phyloP scores from a whole-genome alignment of 2,329 filamentous ascomycete species.

The Penicillium rolfsii region DNA sequence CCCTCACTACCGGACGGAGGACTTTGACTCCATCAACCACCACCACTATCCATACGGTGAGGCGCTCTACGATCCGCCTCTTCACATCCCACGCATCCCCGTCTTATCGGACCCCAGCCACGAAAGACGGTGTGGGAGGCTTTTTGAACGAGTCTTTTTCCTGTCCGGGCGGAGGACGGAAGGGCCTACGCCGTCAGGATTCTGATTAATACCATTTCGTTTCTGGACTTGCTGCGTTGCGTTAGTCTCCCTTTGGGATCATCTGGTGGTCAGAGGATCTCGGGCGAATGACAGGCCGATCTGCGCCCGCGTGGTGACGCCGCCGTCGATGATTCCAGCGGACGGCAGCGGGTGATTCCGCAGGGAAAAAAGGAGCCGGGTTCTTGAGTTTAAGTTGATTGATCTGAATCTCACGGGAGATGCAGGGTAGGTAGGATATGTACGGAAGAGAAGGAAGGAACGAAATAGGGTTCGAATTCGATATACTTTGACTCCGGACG shows the following conservation, averaged over 20 bases:
- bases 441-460: too few relatives aligned
- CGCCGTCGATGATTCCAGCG: conserved; percentile 9
- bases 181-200: too few relatives aligned
- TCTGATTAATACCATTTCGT: neutral
- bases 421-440: too few relatives aligned
- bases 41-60: too few relatives aligned
- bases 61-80: too few relatives aligned
- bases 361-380: neutral
- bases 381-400: neutral
- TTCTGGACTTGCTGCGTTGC: neutral
- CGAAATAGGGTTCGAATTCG: neutral
- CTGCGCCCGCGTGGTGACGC: conserved; percentile 26
- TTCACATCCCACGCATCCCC: too few relatives aligned
- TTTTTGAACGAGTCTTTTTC: conserved; percentile 1
- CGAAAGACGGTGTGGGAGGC: conserved; percentile 26
- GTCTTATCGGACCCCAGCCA: neutral
- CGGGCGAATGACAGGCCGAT: conserved; percentile 32
- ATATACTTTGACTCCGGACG: neutral
- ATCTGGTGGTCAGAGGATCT: neutral
- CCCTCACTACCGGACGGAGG: too few relatives aligned
- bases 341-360: conserved; percentile 1
- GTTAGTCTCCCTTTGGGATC: neutral
- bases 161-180: neutral
- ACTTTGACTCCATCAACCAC: too few relatives aligned
- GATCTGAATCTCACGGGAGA: too few relatives aligned